Base-by-base conservation (phyloP, 257 asterid genomes). In the Misopates orontium region DNA sequence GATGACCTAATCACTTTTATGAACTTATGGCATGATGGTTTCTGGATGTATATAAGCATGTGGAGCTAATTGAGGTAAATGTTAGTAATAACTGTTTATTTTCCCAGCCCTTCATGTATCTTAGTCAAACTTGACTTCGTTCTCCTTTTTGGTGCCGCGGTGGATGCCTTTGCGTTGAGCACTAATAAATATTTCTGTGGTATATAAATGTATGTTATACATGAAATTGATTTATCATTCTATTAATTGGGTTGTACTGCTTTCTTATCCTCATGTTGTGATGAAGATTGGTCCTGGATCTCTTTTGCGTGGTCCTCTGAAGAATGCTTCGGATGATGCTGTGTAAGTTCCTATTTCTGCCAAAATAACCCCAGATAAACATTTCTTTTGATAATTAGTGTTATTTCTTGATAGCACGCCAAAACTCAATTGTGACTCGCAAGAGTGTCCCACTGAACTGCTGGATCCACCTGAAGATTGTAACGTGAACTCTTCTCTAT, bases 391-490 rank as follows among this genome's bases (percentile, higher is more conserved):
- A 70, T 8, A 49, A 8, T 50, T 69, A 28, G 12, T 68, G 19
- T 64, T 75, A 62, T 59, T 75, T 66, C 74, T 75, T 71, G 20
- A 44, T 67, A 95, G 99, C 83, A 79, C 62, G n/a, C 96, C 98
- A 23, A 87, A 88, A 79, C 90, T 95, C 66, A 75, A 86, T 64
- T 95, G 99, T 63, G 69, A 81, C 45, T 70, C 78, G 9, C 73
- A 87, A 78, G 90, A 78, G 62, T 95, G 99, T 74, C 97, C 99
- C 15, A 20, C 52, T 51, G 99, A 95, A 83, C 77, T 95, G 80
- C 90, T 95, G 73, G 88, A 82, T 50, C 99, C 99, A 42, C 99
- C 99, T 58, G 99, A 95, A 75, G 99, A 95, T 80, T 95, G 99
- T 78, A 95, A 91, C 18, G 98, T 95, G 83, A 95, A 95, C 78